phyloP scores from a whole-genome alignment of 176 grass and related monocot species.

The Oryza meyeriana region DNA sequence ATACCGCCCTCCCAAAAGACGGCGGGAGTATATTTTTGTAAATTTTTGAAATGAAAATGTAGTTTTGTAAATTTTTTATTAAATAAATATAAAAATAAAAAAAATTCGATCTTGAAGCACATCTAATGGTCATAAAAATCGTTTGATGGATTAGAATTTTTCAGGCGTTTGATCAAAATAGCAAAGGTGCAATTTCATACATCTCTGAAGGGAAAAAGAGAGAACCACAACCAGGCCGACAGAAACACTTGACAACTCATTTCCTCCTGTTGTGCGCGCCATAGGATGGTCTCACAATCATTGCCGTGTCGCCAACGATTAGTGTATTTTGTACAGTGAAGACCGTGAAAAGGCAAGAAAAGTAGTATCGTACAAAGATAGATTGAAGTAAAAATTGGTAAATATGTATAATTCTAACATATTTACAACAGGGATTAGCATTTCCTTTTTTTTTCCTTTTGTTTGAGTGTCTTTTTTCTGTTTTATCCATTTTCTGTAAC shows the following conservation, averaged over 20 bases:
- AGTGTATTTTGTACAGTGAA: neutral
- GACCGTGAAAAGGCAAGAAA: neutral
- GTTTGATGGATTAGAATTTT: no score
- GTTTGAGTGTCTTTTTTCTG: neutral
- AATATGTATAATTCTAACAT: constrained; percentile 16
- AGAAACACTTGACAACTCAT: neutral
- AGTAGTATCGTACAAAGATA: neutral
- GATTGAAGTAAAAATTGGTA: neutral
- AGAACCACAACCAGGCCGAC: neutral
- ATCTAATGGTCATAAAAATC: no score
- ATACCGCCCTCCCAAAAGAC: no score
- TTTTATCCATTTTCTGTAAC: neutral
- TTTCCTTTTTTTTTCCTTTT: neutral
- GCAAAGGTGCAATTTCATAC: neutral
- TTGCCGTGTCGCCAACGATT: no score
- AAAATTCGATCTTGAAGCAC: no score
- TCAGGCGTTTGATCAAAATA: no score
- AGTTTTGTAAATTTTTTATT: no score
- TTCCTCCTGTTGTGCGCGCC: neutral
- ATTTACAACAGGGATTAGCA: constrained; percentile 32
- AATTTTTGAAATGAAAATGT: no score
- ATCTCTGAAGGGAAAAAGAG: neutral
- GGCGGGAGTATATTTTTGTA: no score
- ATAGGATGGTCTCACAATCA: no score
- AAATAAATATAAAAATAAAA: no score